Evolutionary conservation across 169 alveolate species (phyloP), one percentile per base, ranked within the genome.

Genomic region (Plasmodium reichenowi): DNA sequence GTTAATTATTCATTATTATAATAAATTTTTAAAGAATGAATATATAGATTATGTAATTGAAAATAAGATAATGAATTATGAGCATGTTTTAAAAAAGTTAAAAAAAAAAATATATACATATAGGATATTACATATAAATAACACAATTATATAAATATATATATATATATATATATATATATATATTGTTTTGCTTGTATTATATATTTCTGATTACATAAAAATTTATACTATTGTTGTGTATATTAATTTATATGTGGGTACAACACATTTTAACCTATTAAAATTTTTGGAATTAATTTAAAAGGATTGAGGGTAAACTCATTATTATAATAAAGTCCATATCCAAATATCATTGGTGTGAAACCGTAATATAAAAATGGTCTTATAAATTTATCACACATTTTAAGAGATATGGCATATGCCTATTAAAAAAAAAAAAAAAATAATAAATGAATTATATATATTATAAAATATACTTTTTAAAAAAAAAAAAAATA

Each of bases 321-420:
- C 17, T 83, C 91, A 48, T 83, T 62, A 59, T 68, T 83, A 48
- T 83, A 71, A 54, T 68, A 68, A 58, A 83, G 83, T 38, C 91
- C 91, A 47, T 83, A 83, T 54, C 86, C 91, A 70, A 83, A 83
- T 83, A 83, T 83, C 58, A 83, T 24, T 13, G 91, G 91, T 8
- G 91, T 83, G 67, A 83, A 83, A 66, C 91, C 26, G 43, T 83
- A 83, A 54, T 54, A 83, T 15, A 83, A 50, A 47, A 83, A 63
- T 0, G 91, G 91, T 73, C 91, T 83, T 70, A 83, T 70, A 45
- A 83, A 24, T 32, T 56, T 47, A 59, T 83, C 86, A 50, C 91
- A 83, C 47, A 58, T 8, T 24, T 70, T 20, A 38, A 59, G 47
- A 24, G 91, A 68, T n/a, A 83, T 9, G 38, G 7, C 43, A 38